Evolutionary conservation across 371 early-diverging fungal species (phyloP).

Genomic region (Lichtheimia ornata): DNA sequence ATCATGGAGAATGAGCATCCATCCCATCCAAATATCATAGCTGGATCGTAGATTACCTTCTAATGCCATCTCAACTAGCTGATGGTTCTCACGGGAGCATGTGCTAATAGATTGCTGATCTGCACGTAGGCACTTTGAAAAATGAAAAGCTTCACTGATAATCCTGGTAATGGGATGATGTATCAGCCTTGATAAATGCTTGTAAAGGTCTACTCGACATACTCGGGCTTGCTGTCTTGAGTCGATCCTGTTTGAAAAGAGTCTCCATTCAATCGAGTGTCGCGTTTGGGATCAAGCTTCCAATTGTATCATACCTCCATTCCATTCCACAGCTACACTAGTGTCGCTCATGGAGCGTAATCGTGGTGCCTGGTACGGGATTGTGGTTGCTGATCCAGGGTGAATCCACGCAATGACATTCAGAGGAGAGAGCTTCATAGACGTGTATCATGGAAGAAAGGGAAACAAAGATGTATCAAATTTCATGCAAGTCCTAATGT

Average conservation of each 20-base stretch:
- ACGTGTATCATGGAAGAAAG: not conserved
- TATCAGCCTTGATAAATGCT: no score
- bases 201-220: no score
- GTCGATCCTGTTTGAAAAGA: no score
- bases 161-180: not conserved
- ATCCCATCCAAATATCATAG: not conserved
- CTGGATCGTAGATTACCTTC: not conserved
- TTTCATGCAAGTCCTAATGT: no score
- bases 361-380: not conserved
- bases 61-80: slow-evolving; percentile 7
- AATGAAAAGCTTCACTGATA: not conserved
- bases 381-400: not conserved
- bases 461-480: not conserved
- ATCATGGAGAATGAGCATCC: not conserved
- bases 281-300: no score
- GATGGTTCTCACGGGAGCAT: slow-evolving; percentile 8
- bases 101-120: slow-evolving; percentile 1
- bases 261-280: no score
- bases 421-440: slow-evolving; percentile 12
- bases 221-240: no score
- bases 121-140: not conserved
- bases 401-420: slow-evolving; percentile 15
- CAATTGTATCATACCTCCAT: no score
- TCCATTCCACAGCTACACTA: no score
- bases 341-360: not conserved